A percentile compares a stretch with the other conserved stretches of the same genome.
Conservation (phyloP, 352 stramenopile species). For the Stramenopiles sp. region DNA sequence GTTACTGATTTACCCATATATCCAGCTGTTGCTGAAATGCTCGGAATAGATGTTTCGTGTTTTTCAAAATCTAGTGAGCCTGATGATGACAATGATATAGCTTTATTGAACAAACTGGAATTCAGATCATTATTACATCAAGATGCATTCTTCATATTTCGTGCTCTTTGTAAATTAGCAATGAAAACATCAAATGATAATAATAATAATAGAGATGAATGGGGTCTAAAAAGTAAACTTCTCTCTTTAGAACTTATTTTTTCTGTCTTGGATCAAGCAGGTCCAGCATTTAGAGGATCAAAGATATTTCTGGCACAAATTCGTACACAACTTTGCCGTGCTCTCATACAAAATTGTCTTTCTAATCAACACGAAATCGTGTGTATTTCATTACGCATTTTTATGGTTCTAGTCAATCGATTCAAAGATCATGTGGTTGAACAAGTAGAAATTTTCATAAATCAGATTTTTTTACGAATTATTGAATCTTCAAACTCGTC, state of each 20-base stretch:
- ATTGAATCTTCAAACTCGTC: conserved; percentile 51
- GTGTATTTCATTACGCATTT: conserved; percentile 80
- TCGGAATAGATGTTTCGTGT: neutral
- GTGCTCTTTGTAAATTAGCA: conserved; percentile 72
- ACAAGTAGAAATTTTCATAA: conserved; percentile 94
- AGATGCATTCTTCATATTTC: conserved; percentile 86
- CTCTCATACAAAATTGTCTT: conserved; percentile 90
- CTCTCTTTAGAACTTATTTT: conserved; percentile 81
- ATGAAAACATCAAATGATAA: conserved; percentile 36
- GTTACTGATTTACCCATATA: conserved; percentile 8
- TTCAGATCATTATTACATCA: conserved; percentile 79
- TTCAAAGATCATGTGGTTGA: conserved; percentile 62
- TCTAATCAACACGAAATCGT: conserved; percentile 76
- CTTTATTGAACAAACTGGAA: too few species aligned
- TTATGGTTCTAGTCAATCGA: conserved; percentile 57
- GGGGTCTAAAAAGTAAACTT: conserved; percentile 45
- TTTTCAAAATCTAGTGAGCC: conserved; percentile 1
- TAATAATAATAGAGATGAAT: conserved; percentile 1
- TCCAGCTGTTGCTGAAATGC: conserved; percentile 5
- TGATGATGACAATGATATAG: too few species aligned
- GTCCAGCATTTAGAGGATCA: conserved; percentile 52
- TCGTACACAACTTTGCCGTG: conserved; percentile 76
- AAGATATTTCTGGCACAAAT: conserved; percentile 88
- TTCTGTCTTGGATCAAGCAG: conserved; percentile 76
- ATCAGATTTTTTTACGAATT: conserved; percentile 84